Conservation (phyloP, 2,329 filamentous ascomycete species). For the Colletotrichum caudatum region DNA sequence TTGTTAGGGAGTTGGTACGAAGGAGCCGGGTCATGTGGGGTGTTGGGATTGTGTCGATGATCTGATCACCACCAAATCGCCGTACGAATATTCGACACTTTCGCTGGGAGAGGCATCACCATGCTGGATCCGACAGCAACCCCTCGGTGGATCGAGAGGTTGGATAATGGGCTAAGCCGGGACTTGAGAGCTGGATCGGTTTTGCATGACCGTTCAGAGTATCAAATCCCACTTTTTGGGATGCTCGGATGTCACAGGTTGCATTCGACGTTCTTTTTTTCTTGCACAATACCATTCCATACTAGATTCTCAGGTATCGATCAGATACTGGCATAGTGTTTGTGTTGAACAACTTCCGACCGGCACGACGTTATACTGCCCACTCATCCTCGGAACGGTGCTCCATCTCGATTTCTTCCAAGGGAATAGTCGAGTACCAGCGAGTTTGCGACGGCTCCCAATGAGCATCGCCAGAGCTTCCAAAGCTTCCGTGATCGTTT, state of each 20-base stretch:
- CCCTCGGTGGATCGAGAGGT: not conserved
- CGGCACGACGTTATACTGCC: not conserved
- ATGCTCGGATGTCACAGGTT: constrained; percentile 36
- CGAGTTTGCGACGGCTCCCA: not conserved
- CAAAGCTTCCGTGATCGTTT: not conserved
- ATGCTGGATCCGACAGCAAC: not conserved
- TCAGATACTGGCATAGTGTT: constrained; percentile 12
- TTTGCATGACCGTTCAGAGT: not conserved
- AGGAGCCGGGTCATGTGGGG: not conserved
- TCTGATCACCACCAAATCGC: not conserved
- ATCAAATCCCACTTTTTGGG: constrained; percentile 6
- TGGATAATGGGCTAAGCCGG: constrained; percentile 25
- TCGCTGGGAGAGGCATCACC: not conserved
- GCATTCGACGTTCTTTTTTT: constrained; percentile 27
- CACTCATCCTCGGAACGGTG: not conserved
- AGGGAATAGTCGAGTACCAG: not conserved
- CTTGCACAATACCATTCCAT: constrained; percentile 29
- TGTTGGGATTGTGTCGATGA: not conserved
- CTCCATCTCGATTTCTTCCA: not conserved
- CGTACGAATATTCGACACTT: not conserved
- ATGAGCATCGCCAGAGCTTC: not conserved
- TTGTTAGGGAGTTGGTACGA: not conserved
- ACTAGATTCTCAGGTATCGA: constrained; percentile 17
- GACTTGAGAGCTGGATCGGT: not conserved
- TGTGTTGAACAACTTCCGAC: not conserved